Percentiles rank a stretch among this genome's conserved stretches.
These are phyloP conservation scores for Psilocybe subaeruginosa DNA, from an alignment of 768 basidiomycete species.

Conservation along the genomic window DNA sequence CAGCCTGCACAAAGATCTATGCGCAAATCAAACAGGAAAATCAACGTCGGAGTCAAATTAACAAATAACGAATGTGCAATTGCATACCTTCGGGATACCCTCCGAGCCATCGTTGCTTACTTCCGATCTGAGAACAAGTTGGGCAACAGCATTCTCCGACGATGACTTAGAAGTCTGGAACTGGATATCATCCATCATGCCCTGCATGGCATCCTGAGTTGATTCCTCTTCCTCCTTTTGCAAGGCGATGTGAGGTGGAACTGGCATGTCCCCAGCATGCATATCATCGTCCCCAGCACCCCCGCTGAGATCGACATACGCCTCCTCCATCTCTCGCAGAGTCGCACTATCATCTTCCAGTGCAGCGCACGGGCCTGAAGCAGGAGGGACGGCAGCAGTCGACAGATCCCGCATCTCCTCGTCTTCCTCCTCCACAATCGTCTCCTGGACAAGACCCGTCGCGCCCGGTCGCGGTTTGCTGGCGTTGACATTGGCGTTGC, in stretches of 20 bases:
- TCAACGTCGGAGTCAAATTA: background rate
- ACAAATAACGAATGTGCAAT: background rate
- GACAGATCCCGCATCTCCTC: constrained; percentile 20
- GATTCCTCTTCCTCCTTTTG: constrained; percentile 61
- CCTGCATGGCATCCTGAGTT: constrained; percentile 51
- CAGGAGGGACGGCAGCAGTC: constrained; percentile 23
- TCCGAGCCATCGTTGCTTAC: background rate
- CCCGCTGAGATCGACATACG: constrained; percentile 22
- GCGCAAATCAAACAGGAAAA: background rate
- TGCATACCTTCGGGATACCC: background rate
- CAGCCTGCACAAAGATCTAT: background rate
- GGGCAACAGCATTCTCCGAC: background rate
- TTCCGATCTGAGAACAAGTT: background rate
- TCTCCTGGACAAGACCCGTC: background rate
- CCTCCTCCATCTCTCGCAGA: constrained; percentile 20
- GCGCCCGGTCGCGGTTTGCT: background rate
- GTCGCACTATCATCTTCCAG: constrained; percentile 2
- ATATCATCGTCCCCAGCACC: background rate
- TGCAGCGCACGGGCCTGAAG: constrained; percentile 19
- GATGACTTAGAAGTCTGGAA: background rate
- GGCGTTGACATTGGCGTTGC: background rate
- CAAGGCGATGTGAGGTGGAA: constrained; percentile 17
- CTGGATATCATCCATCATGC: constrained; percentile 13
- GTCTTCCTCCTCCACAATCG: constrained; percentile 14
- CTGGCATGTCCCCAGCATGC: background rate